Evolutionary conservation across 202 grass and related monocot genomes (phyloP).

Genomic region (Setaria italica): DNA sequence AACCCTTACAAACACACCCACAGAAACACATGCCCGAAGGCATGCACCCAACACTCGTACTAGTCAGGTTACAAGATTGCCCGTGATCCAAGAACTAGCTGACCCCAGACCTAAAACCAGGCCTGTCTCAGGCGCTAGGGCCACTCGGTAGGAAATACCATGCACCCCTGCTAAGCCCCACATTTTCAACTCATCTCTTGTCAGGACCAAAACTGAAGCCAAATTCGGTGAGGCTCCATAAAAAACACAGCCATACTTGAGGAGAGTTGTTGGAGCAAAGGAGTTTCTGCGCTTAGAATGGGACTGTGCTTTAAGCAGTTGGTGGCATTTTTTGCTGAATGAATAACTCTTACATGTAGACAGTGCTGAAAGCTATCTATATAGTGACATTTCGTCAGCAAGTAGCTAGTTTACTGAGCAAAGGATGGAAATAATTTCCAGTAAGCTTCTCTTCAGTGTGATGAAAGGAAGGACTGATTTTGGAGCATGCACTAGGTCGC

Average conservation of each 20-base stretch:
- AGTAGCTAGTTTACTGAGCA: constrained; percentile 1
- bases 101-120: too few relatives aligned
- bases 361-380: background rate
- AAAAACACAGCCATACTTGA: background rate
- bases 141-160: too few relatives aligned
- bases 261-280: background rate
- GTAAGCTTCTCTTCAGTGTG: background rate
- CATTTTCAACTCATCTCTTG: too few relatives aligned
- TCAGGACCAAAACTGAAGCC: too few relatives aligned
- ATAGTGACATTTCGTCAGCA: background rate
- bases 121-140: too few relatives aligned
- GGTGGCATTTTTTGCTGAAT: constrained; percentile 23
- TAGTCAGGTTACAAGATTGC: too few relatives aligned
- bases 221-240: too few relatives aligned
- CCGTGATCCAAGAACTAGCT: too few relatives aligned
- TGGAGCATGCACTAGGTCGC: background rate
- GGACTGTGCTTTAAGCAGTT: background rate
- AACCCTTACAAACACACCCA: too few relatives aligned
- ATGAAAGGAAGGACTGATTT: background rate
- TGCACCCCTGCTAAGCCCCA: too few relatives aligned
- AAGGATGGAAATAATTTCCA: background rate
- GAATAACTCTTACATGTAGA: background rate
- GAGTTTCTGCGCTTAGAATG: background rate
- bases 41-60: too few relatives aligned
- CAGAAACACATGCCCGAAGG: too few relatives aligned